A percentile compares a stretch with the other conserved stretches of the same genome.
phyloP scores from a whole-genome alignment of 2,329 filamentous ascomycete genomes.

The Cercospora sp. region DNA sequence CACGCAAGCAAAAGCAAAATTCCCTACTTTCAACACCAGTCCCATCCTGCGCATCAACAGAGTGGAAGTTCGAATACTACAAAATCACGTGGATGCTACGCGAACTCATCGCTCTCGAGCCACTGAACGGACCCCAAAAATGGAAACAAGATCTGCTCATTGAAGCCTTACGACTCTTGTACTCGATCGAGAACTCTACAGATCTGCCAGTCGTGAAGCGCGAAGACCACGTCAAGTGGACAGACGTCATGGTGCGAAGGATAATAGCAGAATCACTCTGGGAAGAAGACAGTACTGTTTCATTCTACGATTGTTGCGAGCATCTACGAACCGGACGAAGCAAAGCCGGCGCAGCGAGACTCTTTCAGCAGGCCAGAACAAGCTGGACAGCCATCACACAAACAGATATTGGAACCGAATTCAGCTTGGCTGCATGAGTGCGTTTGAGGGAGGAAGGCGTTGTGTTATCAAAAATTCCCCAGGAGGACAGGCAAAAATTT shows the following conservation, averaged over 20 bases:
- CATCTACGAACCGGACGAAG: constrained; percentile 23
- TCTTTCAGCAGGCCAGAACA: constrained; percentile 22
- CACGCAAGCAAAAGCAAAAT: constrained; percentile 24
- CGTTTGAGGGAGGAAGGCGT: neutral
- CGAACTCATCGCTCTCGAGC: constrained; percentile 21
- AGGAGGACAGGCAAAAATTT: neutral
- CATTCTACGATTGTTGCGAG: constrained; percentile 28
- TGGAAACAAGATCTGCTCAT: constrained; percentile 26
- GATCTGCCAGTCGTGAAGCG: constrained; percentile 20
- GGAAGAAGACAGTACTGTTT: constrained; percentile 20
- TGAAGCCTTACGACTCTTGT: constrained; percentile 22
- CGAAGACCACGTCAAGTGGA: constrained; percentile 24
- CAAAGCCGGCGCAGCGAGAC: constrained; percentile 22
- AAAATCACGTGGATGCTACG: constrained; percentile 26
- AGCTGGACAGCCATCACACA: constrained; percentile 23
- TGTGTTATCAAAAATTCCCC: neutral
- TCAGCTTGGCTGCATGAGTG: constrained; percentile 15
- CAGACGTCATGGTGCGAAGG: constrained; percentile 24
- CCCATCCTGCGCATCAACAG: constrained; percentile 25
- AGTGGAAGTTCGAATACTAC: constrained; percentile 28
- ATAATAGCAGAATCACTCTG: constrained; percentile 26
- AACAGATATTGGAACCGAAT: constrained; percentile 20
- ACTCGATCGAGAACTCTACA: constrained; percentile 23
- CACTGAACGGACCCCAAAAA: constrained; percentile 20
- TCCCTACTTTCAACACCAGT: constrained; percentile 20